Evolutionary conservation across 129 eudicot species (phyloP).

Genomic region (Chrysanthemum seticuspe): DNA sequence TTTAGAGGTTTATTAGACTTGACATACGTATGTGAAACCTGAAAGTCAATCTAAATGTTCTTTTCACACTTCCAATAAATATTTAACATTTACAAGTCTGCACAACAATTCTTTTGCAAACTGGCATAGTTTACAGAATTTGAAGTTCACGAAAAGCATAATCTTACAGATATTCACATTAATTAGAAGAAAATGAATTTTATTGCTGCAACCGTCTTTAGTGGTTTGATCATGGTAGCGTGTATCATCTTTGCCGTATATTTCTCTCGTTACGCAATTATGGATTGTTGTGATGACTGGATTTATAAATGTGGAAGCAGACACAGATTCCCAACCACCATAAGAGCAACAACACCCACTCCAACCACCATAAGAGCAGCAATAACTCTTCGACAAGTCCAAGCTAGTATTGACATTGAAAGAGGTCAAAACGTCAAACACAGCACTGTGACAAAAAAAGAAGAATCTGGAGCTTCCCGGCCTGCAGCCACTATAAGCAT

Average conservation of each 20-base stretch:
- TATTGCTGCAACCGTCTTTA: not conserved
- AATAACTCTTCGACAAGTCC: not conserved
- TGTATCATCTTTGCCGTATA: not conserved
- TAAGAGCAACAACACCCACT: not conserved
- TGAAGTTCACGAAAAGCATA: not conserved
- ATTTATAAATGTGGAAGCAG: not conserved
- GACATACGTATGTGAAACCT: too few relatives aligned
- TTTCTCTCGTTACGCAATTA: not conserved
- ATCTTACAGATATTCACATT: not conserved
- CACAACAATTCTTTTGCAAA: too few relatives aligned
- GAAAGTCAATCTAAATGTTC: too few relatives aligned
- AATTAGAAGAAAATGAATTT: not conserved
- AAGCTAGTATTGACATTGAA: not conserved
- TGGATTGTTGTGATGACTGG: not conserved
- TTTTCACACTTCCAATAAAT: too few relatives aligned
- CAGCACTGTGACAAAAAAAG: not conserved
- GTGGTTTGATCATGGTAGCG: not conserved
- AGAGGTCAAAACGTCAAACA: not conserved
- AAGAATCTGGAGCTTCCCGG: not conserved
- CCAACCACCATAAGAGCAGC: not conserved
- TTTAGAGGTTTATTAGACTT: too few relatives aligned
- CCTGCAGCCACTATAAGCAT: not conserved
- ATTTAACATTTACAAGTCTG: too few relatives aligned
- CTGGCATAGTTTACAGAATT: too few relatives aligned
- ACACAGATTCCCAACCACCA: not conserved